A percentile compares a stretch with the other conserved stretches of the same genome.
These are phyloP conservation scores for Cyanidium caldarium DNA, from an alignment of 23 red algal genomes.

Conservation along the genomic window DNA sequence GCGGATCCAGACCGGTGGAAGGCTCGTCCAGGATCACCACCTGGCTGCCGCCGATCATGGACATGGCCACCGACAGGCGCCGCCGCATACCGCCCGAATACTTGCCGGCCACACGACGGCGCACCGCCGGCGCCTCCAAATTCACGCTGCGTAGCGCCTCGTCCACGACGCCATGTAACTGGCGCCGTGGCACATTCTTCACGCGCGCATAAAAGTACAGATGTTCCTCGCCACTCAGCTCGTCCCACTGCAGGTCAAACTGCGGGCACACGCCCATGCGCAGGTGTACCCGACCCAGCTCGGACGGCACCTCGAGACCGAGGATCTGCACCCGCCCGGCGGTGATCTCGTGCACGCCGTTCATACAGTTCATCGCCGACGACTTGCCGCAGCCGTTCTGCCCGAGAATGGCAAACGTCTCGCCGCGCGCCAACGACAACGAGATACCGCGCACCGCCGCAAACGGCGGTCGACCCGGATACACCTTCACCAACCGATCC, in stretches of 20 bases:
- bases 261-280: constrained; percentile 61
- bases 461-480: constrained; percentile 33
- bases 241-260: constrained; percentile 60
- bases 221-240: constrained; percentile 60
- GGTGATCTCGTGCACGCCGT: constrained; percentile 37
- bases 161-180: constrained; percentile 31
- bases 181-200: constrained; percentile 19
- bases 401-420: constrained; percentile 52
- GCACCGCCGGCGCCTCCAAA: constrained; percentile 20
- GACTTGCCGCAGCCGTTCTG: constrained; percentile 75
- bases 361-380: constrained; percentile 40
- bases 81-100: constrained; percentile 79
- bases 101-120: constrained; percentile 31
- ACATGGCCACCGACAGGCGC: constrained; percentile 60
- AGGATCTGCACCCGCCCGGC: constrained; percentile 31
- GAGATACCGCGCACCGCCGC: constrained; percentile 44
- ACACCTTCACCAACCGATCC: constrained; percentile 33
- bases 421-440: constrained; percentile 29
- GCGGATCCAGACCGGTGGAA: constrained; percentile 58
- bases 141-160: constrained; percentile 41
- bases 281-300: constrained; percentile 33
- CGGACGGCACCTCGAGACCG: constrained; percentile 32
- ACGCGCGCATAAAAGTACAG: constrained; percentile 63
- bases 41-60: constrained; percentile 45
- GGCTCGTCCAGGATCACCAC: constrained; percentile 88